Percentiles rank a stretch among this genome's conserved stretches.
phyloP scores from a whole-genome alignment of 805 yeast genomes.

The Millerago galiae region DNA sequence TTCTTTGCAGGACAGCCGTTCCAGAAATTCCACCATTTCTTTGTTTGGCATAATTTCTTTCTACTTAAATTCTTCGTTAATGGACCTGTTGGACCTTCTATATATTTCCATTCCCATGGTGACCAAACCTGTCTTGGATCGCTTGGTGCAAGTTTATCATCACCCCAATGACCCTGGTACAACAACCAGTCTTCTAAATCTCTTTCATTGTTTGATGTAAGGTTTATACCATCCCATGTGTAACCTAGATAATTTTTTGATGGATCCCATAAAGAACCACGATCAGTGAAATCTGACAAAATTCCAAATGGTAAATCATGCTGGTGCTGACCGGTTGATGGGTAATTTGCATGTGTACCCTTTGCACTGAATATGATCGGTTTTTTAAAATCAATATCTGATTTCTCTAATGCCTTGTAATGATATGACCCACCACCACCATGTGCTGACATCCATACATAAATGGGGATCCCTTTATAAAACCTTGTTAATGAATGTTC shows the following conservation, averaged over 20 bases:
- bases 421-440: conserved; percentile 93
- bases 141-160: conserved; percentile 50
- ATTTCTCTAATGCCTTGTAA: conserved; percentile 62
- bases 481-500: conserved; percentile 89
- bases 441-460: conserved; percentile 96
- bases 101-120: conserved; percentile 83
- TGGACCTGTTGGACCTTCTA: conserved; percentile 94
- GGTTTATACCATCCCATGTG: conserved; percentile 56
- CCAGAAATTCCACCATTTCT: conserved; percentile 92
- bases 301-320: conserved; percentile 94
- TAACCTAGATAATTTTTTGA: conserved; percentile 74
- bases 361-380: conserved; percentile 87
- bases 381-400: conserved; percentile 28
- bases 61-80: conserved; percentile 69
- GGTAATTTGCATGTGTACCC: conserved; percentile 97
- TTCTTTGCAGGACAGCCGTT: conserved; percentile 74
- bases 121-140: conserved; percentile 86
- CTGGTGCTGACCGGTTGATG: conserved; percentile 91
- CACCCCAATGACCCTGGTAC: conserved; percentile 89
- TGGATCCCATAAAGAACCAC: conserved; percentile 97
- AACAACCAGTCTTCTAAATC: conserved; percentile 56
- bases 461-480: conserved; percentile 69
- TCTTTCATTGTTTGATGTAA: conserved; percentile 34
- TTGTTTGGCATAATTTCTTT: conserved; percentile 67
- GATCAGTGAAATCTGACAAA: conserved; percentile 85